Evolutionary conservation across 2,329 filamentous ascomycete species (phyloP), one percentile per base, ranked within the genome.

Genomic region (Aspergillus oerlinghausenensis): DNA sequence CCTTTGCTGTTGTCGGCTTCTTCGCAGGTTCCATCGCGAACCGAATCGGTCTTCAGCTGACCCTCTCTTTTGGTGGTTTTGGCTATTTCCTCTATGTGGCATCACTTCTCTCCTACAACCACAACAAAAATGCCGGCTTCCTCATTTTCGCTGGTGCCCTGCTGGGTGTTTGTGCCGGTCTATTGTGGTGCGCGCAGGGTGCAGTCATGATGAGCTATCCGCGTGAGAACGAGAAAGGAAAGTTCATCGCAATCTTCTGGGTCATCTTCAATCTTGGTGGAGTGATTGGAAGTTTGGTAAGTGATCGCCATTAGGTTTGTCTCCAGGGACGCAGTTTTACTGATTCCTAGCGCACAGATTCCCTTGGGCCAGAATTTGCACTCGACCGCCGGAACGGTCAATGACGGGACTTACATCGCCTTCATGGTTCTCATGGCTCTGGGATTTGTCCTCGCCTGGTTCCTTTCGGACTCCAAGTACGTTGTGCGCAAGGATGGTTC

Each of bases 251-350:
- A 59, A 87, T 86, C 78, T 96, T 96, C 77, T 96, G 92, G 92
- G 86, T 92, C 72, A 95, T 97, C 68, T 97, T 96, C 82, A 96
- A 96, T 75, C 75, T 92, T 57, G 92, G 92, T 65, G 92, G 87
- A 66, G 92, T 96, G 59, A 90, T 97, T 72, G 92, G 92, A 60
- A 86, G 87, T 67, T 70, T 86, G 78, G 83, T 85, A 74, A 71
- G 81, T 71, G 55, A 9, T 52, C n/a, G 7, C 9, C 32, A 17
- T 1, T 3, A 8, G 21, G 21, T 4, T 26, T 23, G 19, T 43
- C 17, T 21, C 2, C 11, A 50, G 28, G 54, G 10, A 26, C 19
- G 3, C 23, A 23, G 21, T 4, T 4, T 32, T 50, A 32, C 40
- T 63, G 38, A 49, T 53, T 23, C n/a, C 23, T 35, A 19, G 19